Base-by-base conservation (phyloP, 441 rosid genomes). In the Dalechampia spathulata region DNA sequence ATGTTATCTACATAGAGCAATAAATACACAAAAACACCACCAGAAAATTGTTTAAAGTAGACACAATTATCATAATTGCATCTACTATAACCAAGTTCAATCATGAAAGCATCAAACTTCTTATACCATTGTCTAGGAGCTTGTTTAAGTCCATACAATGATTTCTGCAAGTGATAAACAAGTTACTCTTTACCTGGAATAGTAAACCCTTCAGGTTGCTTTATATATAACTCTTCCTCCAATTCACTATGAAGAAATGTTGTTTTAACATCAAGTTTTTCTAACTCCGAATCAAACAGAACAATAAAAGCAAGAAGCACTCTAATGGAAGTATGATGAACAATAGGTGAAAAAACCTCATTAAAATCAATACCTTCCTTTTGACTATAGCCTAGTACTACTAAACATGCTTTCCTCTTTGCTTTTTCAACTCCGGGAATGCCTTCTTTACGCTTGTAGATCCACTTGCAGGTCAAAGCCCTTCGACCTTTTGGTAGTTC, bases 401-500 rank as follows among this genome's bases (percentile, higher is more conserved):
- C 51, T 7, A 47, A 14, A 0, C 51, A 0, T 47, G 0, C 6
- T 3, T 49, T 27, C 7, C 15, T 14, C 17, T 38, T 26, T 14
- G 11, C 36, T 4, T 28, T 17, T 7, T 49, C 38, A 4, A 49
- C 19, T 0, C 4, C 11, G 1, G 6, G 12, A 7, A 20, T 48
- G 6, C 34, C 19, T 1, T 23, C 19, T 34, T 48, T 49, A 20
- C 17, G 19, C n/a, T 28, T 47, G 8, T 16, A 47, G 12, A 21
- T n/a, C 46, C 63, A 59, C 47, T 46, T 59, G 19, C 55, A 59
- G 21, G 7, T 7, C 4, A 59, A 5, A 1, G 34, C 16, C 32
- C 34, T 32, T 14, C 30, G 4, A 6, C 16, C 45, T 5, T 20
- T 22, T 1, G 17, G 55, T 22, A 0, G 32, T 15, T 36, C 6